Evolutionary conservation across 257 asterid species (phyloP), one percentile per base, ranked within the genome.

Genomic region (Perilla frutescens): DNA sequence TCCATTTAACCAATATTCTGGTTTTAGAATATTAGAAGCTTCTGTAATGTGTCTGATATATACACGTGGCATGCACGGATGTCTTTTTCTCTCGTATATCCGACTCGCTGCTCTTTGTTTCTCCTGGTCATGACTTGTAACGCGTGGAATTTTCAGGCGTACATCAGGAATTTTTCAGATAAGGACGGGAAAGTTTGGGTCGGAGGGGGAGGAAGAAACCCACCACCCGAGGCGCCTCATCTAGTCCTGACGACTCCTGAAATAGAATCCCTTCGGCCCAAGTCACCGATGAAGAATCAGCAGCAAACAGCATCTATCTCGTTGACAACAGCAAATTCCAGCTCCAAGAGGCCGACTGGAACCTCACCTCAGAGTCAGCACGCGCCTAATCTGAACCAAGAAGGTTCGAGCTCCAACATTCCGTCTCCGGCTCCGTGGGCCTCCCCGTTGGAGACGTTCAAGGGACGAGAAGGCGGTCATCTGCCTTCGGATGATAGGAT

Each of bases 201-300:
- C 13, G 98, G 99, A 60, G 97, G 96, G 29, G 96, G 96, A 73
- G 99, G 99, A 62, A 84, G 98, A 77, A 95, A 95, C 80, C 99
- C 98, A 71, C 99, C 99, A 43, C 96, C 97, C 0, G 99, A 92
- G 75, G 96, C 98, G 4, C 94, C 98, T 26, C 99, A 92, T 74
- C 99, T 92, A 8, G 97, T 92, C 68, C 77, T 75, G 68, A 95
- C 99, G 37, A 95, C 99, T 29, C 97, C 96, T 0, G 98, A 95
- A 63, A 95, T 95, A 9, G 99, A 95, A 73, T 62, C 94, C 13
- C 90, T 95, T 65, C 96, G 98, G 31, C 99, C 99, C 36, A 95
- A 95, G 76, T 95, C 99, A 9, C 99, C 99, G 0, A 95, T 92
- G 99, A 95, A 92, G 83, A 92, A 92, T 80, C 99, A 92, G 79